Percentiles rank a stretch among this genome's conserved stretches.
These are phyloP conservation scores for Kuraishia piskuri DNA, from an alignment of 805 yeast genomes.

Conservation along the genomic window DNA sequence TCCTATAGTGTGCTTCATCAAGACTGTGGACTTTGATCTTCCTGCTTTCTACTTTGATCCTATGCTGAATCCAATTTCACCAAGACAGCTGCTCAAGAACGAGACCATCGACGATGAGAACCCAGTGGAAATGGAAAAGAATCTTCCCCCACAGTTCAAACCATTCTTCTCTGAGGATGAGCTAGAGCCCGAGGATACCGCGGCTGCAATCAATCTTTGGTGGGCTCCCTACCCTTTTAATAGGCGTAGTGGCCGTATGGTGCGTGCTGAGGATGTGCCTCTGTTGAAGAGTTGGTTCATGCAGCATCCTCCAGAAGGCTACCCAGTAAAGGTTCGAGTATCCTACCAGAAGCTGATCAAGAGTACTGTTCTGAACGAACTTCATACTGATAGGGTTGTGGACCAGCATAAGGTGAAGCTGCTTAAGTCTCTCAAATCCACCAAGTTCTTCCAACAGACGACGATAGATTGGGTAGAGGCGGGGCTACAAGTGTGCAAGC, in stretches of 20 bases:
- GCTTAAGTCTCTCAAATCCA: constrained; percentile 56
- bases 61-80: constrained; percentile 45
- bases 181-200: constrained; percentile 36
- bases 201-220: constrained; percentile 59
- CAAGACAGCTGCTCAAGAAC: constrained; percentile 13
- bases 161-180: constrained; percentile 45
- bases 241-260: constrained; percentile 58
- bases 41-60: constrained; percentile 52
- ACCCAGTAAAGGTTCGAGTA: constrained; percentile 71
- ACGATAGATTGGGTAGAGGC: constrained; percentile 98
- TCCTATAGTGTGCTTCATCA: constrained; percentile 44
- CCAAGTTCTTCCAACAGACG: constrained; percentile 88
- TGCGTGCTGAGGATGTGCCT: constrained; percentile 86
- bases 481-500: constrained; percentile 86
- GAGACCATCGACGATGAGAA: constrained; percentile 25
- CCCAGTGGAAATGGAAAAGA: constrained; percentile 13
- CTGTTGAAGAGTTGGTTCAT: constrained; percentile 76
- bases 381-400: constrained; percentile 39
- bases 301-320: constrained; percentile 47
- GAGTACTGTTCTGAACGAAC: constrained; percentile 58
- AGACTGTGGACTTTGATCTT: constrained; percentile 37
- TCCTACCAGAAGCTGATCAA: constrained; percentile 90
- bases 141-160: constrained; percentile 29
- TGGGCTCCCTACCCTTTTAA: constrained; percentile 86
- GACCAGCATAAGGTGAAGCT: constrained; percentile 40